Base-by-base conservation (phyloP, 2,329 filamentous ascomycete species). In the Metarhizium sp. region DNA sequence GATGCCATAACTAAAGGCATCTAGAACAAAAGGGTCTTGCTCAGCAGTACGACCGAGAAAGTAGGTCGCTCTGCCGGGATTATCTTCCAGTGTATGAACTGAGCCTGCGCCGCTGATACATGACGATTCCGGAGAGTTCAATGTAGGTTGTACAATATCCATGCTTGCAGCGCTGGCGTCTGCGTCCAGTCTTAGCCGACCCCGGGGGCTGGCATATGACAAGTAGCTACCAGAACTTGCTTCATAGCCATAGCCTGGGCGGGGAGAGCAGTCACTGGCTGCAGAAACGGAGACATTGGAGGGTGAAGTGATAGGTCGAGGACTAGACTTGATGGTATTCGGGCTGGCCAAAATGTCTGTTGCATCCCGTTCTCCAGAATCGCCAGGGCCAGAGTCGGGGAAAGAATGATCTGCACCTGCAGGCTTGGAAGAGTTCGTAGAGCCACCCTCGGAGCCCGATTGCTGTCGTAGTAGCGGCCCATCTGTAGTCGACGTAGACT, bases 21-120 rank as follows among this genome's bases (percentile, higher is more conserved):
- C 71, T 4, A 78, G 66, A 8, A 78, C 67, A 58, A 75, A 69
- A 1, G 73, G 69, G 54, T 78, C 76, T 58, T 78, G 75, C 61
- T 78, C 75, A 10, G 69, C 71, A 2, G 73, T 67, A 14, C 72
- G 66, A 0, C 75, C 75, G 64, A 78, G 71, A 13, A 67, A 73
- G 60, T 77, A 75, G 13, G 75, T 72, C 2, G 75, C 76, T 18
- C 67, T 61, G 53, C 70, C 68, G 18, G 66, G 61, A 14, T 69
- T 70, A 56, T 77, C 74, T 56, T 78, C 75, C 7, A 77, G 66
- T 0, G 72, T 72, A 20, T 71, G 64, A 3, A 65, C 59, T 20
- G 60, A 58, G 34, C 32, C 32, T 11, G 6, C 32, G 32, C 45
- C 40, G 34, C 6, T 34, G 40, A 51, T 4, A 16, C 20, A 46